phyloP scores from a whole-genome alignment of 2,329 filamentous ascomycete genomes.

The Hypoxylon sp. region DNA sequence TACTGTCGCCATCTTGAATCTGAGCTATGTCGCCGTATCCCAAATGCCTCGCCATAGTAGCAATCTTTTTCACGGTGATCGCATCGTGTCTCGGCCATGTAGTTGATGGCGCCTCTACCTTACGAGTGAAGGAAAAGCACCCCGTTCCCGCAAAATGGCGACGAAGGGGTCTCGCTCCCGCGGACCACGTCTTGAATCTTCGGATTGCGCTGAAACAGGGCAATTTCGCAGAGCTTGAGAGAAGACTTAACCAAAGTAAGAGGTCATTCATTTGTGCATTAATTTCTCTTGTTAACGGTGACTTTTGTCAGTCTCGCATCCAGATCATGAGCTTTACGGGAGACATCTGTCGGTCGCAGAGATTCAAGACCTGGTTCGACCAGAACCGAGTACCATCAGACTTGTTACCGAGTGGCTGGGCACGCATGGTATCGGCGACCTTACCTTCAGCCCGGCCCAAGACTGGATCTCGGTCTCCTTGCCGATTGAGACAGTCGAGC shows the following conservation, averaged over 20 bases:
- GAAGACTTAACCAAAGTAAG: neutral
- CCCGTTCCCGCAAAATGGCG: neutral
- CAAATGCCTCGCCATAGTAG: conserved; percentile 3
- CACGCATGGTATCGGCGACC: neutral
- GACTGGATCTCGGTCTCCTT: conserved; percentile 9
- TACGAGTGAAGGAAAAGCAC: neutral
- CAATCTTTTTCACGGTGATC: conserved; percentile 2
- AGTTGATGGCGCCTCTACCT: neutral
- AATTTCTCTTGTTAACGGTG: neutral
- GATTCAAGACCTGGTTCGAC: neutral
- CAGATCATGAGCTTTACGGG: neutral
- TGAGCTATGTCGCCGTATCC: neutral
- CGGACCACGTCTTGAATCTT: neutral
- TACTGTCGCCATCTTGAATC: neutral
- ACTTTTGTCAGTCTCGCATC: neutral
- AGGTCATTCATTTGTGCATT: neutral
- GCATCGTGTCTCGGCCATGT: conserved; percentile 2
- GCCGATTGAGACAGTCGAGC: neutral
- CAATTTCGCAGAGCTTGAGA: neutral
- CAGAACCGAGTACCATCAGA: neutral
- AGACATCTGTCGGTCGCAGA: neutral
- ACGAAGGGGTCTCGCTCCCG: neutral
- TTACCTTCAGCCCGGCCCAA: conserved; percentile 1
- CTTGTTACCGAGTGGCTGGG: neutral
- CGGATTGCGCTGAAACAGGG: neutral